Conservation (phyloP, 164 flowering plant species). For the Aristolochia californica region DNA sequence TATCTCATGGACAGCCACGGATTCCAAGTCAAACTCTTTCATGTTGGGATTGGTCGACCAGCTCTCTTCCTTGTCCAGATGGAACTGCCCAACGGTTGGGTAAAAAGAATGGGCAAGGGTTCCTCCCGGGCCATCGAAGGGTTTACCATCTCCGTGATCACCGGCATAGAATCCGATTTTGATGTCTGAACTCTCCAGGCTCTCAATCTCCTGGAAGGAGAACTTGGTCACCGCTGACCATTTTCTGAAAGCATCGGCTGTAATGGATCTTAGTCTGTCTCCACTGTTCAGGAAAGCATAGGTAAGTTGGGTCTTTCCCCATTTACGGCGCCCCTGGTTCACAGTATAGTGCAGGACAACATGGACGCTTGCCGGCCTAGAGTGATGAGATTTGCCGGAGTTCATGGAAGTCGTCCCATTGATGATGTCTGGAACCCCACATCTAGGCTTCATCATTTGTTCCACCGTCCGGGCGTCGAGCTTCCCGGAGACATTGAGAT, state of each 20-base stretch:
- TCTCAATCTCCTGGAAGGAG: conserved; percentile 22
- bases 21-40: conserved; percentile 18
- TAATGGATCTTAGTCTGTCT: conserved; percentile 26
- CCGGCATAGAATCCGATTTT: conserved; percentile 48
- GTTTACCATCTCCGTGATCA: conserved; percentile 59
- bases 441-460: conserved; percentile 12
- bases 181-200: conserved; percentile 31
- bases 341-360: conserved; percentile 24
- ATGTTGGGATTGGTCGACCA: not conserved
- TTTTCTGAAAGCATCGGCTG: conserved; percentile 37
- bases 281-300: conserved; percentile 40
- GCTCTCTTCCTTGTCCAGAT: conserved; percentile 4
- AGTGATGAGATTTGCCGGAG: conserved; percentile 10
- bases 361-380: not conserved
- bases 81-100: conserved; percentile 4
- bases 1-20: conserved; percentile 40
- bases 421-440: conserved; percentile 19
- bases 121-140: conserved; percentile 56
- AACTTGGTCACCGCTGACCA: conserved; percentile 52
- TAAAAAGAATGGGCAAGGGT: conserved; percentile 4
- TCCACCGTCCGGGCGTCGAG: conserved; percentile 13
- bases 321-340: conserved; percentile 33
- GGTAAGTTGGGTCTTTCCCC: conserved; percentile 43
- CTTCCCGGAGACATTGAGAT: conserved; percentile 18
- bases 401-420: conserved; percentile 12